Evolutionary conservation across 257 asterid genomes (phyloP).

Genomic region (Eustoma russellianum): DNA sequence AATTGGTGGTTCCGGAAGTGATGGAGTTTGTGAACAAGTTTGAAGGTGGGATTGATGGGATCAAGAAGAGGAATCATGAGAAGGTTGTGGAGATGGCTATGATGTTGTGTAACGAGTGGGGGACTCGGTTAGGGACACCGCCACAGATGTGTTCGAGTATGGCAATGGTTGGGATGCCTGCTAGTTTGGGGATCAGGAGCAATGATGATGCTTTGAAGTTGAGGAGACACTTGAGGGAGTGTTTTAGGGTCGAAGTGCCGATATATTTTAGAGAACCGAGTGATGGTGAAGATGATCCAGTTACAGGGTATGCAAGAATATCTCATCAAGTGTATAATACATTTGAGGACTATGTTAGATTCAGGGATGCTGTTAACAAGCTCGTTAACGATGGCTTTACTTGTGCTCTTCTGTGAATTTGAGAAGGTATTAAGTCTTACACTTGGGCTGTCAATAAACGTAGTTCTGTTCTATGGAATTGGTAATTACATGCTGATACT

Average conservation of each 20-base stretch:
- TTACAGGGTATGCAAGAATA: constrained; percentile 79
- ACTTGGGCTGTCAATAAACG: no score
- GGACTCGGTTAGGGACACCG: constrained; percentile 59
- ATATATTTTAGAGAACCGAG: constrained; percentile 47
- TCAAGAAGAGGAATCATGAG: constrained; percentile 58
- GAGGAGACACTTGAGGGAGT: constrained; percentile 55
- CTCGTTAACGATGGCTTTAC: constrained; percentile 51
- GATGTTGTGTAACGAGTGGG: constrained; percentile 53
- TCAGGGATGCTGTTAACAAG: constrained; percentile 64
- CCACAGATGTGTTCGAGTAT: constrained; percentile 72
- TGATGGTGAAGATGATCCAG: constrained; percentile 35
- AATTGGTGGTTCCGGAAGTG: constrained; percentile 61
- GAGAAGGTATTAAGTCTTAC: no score
- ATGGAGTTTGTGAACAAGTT: constrained; percentile 52
- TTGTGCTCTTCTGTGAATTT: no score
- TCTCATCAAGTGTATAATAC: constrained; percentile 87
- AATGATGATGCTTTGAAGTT: constrained; percentile 44
- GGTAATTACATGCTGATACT: no score
- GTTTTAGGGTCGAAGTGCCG: constrained; percentile 68
- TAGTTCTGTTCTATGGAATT: no score
- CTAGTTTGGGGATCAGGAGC: constrained; percentile 47
- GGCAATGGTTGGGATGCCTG: constrained; percentile 89
- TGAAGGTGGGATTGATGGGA: constrained; percentile 75
- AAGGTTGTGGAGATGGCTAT: constrained; percentile 30
- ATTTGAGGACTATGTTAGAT: constrained; percentile 49